phyloP scores from a whole-genome alignment of 306 rosid species.

The Potentilla sterilis region DNA sequence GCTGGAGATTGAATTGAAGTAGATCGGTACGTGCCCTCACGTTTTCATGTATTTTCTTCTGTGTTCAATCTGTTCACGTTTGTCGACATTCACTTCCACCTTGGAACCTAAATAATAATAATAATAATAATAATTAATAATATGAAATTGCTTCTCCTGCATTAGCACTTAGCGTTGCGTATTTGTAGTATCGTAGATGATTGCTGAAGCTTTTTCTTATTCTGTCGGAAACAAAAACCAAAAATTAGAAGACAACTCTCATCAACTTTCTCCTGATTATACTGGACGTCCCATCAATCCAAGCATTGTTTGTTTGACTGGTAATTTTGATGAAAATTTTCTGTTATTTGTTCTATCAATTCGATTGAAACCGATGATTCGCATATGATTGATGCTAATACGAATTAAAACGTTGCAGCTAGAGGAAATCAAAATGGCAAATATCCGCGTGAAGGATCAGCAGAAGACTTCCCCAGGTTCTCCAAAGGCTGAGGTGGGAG shows the following conservation, averaged over 20 bases:
- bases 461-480: constrained; percentile 38
- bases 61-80: not conserved
- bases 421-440: constrained; percentile 40
- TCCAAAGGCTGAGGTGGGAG: constrained; percentile 79
- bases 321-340: not conserved
- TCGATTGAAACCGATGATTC: not conserved
- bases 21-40: constrained; percentile 17
- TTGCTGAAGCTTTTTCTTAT: not conserved
- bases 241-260: not conserved
- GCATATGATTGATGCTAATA: not conserved
- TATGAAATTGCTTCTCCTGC: not conserved
- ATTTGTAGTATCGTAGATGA: not conserved
- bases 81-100: not conserved
- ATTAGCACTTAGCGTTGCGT: not conserved
- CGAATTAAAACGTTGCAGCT: not conserved
- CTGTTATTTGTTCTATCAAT: not conserved
- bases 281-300: not conserved
- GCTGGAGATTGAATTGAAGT: not conserved
- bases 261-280: no score
- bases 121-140: not conserved
- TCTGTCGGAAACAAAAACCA: not conserved
- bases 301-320: not conserved
- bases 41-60: not conserved
- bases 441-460: constrained; percentile 27
- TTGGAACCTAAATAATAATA: not conserved